Evolutionary conservation across 2,329 filamentous ascomycete species (phyloP).

Genomic region (Penicillium hesseltinei): DNA sequence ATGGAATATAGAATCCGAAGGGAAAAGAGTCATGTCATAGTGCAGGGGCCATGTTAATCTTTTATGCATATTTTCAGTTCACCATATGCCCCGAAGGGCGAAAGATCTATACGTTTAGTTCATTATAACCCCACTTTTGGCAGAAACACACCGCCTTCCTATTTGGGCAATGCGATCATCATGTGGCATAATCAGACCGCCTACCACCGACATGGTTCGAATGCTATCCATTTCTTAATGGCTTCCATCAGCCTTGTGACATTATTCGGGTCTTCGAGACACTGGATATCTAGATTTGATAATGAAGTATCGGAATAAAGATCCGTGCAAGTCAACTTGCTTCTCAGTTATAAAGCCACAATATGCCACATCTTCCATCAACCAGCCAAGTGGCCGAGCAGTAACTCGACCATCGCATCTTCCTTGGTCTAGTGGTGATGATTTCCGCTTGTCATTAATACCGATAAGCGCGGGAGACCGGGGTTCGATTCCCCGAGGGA

Average conservation of each 20-base stretch:
- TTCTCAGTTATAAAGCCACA: background rate
- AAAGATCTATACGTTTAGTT: no score
- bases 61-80: no score
- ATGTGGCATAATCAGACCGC: no score
- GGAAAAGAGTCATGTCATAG: no score
- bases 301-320: background rate
- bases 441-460: slow-evolving; percentile 31
- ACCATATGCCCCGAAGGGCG: no score
- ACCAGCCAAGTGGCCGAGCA: slow-evolving; percentile 25
- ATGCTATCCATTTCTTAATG: no score
- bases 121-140: no score
- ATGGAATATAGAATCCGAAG: no score
- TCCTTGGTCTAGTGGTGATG: slow-evolving; percentile 33
- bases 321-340: background rate
- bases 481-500: slow-evolving; percentile 38
- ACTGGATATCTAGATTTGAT: background rate
- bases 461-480: slow-evolving; percentile 35
- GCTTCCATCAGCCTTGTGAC: background rate
- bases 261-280: background rate
- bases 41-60: no score
- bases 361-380: slow-evolving; percentile 5
- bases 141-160: no score
- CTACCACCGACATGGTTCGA: no score
- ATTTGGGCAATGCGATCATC: no score
- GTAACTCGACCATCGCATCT: slow-evolving; percentile 23